These are phyloP conservation scores for Fusarium sambucinum DNA, from an alignment of 2,329 filamentous ascomycete species.

Conservation along the genomic window DNA sequence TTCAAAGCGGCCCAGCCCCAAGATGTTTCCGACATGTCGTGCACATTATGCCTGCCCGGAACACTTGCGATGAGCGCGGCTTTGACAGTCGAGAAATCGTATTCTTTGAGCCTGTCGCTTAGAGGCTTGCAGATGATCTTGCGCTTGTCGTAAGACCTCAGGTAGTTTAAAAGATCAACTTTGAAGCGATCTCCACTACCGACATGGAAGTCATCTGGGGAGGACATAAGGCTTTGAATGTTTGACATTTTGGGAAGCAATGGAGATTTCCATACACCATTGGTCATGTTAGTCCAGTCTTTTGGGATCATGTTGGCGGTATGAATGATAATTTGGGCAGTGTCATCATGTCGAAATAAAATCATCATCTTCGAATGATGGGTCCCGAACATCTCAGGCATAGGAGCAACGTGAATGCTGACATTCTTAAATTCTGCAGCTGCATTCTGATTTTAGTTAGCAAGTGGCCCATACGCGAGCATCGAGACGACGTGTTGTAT, in stretches of 20 bases:
- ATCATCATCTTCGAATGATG: conserved; percentile 91
- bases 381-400: conserved; percentile 87
- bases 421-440: conserved; percentile 75
- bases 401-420: conserved; percentile 76
- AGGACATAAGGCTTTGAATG: conserved; percentile 21
- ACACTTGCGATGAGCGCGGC: conserved; percentile 83
- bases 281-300: conserved; percentile 90
- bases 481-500: neutral
- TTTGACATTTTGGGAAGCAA: conserved; percentile 65
- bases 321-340: conserved; percentile 83
- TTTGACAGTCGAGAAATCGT: conserved; percentile 77
- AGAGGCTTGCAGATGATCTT: conserved; percentile 67
- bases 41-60: conserved; percentile 72
- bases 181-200: conserved; percentile 81
- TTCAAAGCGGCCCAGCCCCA: conserved; percentile 83
- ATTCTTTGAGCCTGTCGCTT: conserved; percentile 66
- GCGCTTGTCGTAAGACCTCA: conserved; percentile 74
- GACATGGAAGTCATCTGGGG: conserved; percentile 24
- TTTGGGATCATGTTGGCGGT: conserved; percentile 91
- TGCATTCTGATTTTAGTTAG: conserved; percentile 62
- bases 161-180: conserved; percentile 77
- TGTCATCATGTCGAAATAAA: conserved; percentile 81
- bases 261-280: conserved; percentile 84
- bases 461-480: neutral
- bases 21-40: conserved; percentile 62